A percentile compares a stretch with the other conserved stretches of the same genome.
Evolutionary conservation across 2,329 filamentous ascomycete genomes (phyloP).

Genomic region (Aspergillus sp.): DNA sequence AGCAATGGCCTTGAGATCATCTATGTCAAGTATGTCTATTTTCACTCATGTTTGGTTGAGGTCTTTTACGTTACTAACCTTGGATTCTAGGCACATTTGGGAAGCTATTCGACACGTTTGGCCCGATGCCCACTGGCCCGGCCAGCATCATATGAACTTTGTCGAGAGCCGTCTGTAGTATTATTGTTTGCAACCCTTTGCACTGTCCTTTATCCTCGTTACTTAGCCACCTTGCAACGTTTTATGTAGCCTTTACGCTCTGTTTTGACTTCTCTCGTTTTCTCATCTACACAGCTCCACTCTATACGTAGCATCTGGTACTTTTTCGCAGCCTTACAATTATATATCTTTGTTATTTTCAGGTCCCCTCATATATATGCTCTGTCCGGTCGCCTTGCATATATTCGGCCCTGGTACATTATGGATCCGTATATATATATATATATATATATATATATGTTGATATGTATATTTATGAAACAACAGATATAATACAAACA

Average conservation of each 20-base stretch:
- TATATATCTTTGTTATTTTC: neutral
- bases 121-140: conserved; percentile 85
- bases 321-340: neutral
- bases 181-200: neutral
- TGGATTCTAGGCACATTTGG: conserved; percentile 73
- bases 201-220: neutral
- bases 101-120: conserved; percentile 88
- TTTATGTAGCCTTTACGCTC: neutral
- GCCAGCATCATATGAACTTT: conserved; percentile 65
- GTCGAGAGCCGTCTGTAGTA: conserved; percentile 75
- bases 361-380: too few relatives aligned
- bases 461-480: conserved; percentile 9
- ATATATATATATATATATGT: neutral
- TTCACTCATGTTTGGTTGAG: neutral
- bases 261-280: neutral
- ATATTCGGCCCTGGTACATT: neutral
- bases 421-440: neutral
- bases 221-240: neutral
- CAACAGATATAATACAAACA: conserved; percentile 8
- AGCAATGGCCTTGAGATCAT: conserved; percentile 83
- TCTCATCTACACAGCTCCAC: neutral
- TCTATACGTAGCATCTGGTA: neutral
- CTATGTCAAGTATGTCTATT: conserved; percentile 71
- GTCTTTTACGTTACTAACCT: conserved; percentile 15
- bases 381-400: too few relatives aligned